Evolutionary conservation across 1,284 basidiomycete species (phyloP).

Genomic region (Naganishia sp.): DNA sequence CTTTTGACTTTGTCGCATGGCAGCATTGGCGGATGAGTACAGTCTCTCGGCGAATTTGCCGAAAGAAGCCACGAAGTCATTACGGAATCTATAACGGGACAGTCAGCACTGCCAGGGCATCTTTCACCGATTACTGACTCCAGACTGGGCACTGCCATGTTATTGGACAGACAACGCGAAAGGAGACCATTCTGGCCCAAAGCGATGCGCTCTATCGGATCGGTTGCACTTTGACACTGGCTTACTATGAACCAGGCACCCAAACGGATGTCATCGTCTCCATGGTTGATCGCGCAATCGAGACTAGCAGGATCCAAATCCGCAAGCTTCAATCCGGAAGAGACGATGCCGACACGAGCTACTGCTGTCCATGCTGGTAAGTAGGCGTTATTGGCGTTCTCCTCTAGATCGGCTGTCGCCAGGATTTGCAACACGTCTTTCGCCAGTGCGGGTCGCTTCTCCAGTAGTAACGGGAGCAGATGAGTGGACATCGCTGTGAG

Average conservation of each 20-base stretch:
- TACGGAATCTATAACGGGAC: conserved; percentile 24
- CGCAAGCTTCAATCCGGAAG: conserved; percentile 12
- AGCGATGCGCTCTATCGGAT: conserved; percentile 21
- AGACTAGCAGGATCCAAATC: conserved; percentile 18
- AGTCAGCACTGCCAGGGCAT: neutral
- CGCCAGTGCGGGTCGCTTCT: neutral
- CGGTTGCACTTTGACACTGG: conserved; percentile 20
- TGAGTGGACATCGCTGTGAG: conserved; percentile 8
- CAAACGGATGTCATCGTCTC: conserved; percentile 24
- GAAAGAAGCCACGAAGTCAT: conserved; percentile 26
- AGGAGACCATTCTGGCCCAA: conserved; percentile 6
- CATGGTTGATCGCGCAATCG: conserved; percentile 27
- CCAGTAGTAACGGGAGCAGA: conserved; percentile 10
- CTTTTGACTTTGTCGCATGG: conserved; percentile 21
- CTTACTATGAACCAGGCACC: conserved; percentile 25
- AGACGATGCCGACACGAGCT: neutral
- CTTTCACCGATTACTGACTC: conserved; percentile 20
- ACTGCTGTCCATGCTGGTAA: conserved; percentile 20
- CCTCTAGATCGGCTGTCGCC: neutral
- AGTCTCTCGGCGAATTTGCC: conserved; percentile 26
- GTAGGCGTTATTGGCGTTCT: conserved; percentile 2
- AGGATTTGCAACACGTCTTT: neutral
- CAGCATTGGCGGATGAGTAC: conserved; percentile 15
- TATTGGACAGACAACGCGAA: conserved; percentile 30
- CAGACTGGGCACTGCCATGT: conserved; percentile 29